Evolutionary conservation across 805 yeast species (phyloP).

Genomic region (Cyberlindnera lachancei): DNA sequence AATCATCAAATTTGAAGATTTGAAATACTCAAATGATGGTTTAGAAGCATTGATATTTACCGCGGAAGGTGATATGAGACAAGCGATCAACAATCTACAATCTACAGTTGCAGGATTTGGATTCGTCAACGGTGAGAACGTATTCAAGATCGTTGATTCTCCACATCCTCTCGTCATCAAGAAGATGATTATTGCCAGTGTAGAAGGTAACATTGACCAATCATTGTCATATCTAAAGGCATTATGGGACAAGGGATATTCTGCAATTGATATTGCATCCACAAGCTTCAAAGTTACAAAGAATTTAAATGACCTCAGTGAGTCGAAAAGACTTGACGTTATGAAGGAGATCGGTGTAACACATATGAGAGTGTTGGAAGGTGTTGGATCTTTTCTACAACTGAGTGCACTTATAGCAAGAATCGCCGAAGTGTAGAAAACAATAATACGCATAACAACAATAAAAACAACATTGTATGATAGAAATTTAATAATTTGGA

Average conservation of each 20-base stretch:
- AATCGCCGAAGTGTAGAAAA: slow-evolving; percentile 15
- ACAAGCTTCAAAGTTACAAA: slow-evolving; percentile 87
- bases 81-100: slow-evolving; percentile 90
- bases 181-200: slow-evolving; percentile 49
- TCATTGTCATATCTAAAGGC: slow-evolving; percentile 57
- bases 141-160: slow-evolving; percentile 89
- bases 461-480: too few species aligned
- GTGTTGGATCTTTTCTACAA: slow-evolving; percentile 83
- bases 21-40: slow-evolving; percentile 82
- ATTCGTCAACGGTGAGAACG: slow-evolving; percentile 84
- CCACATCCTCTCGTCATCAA: slow-evolving; percentile 89
- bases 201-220: slow-evolving; percentile 45
- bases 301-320: slow-evolving; percentile 59
- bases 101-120: slow-evolving; percentile 93
- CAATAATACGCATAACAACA: too few species aligned
- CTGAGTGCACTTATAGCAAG: slow-evolving; percentile 75
- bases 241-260: slow-evolving; percentile 86
- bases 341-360: slow-evolving; percentile 83
- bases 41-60: slow-evolving; percentile 87
- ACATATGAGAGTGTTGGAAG: slow-evolving; percentile 90
- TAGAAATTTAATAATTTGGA: slow-evolving; percentile 53
- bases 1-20: slow-evolving; percentile 60
- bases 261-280: slow-evolving; percentile 87
- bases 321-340: slow-evolving; percentile 62
- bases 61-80: slow-evolving; percentile 99